These are phyloP conservation scores for Athelia sp. DNA, from an alignment of 1,284 basidiomycete species.

Conservation along the genomic window DNA sequence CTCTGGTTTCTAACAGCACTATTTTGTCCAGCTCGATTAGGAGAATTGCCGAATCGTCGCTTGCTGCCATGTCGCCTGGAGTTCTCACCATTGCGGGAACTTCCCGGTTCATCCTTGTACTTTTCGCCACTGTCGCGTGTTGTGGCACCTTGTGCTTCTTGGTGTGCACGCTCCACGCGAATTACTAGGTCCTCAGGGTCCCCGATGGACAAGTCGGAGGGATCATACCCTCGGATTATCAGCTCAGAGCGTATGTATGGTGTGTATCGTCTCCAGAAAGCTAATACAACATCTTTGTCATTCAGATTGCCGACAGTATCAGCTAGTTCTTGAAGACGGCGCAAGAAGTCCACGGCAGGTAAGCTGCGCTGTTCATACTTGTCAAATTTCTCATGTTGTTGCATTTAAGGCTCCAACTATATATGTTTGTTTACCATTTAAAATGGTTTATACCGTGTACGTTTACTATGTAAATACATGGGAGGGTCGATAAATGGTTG, in stretches of 20 bases:
- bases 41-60: no score
- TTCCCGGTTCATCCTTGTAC: no score
- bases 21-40: no score
- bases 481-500: no score
- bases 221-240: background rate
- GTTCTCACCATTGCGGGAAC: no score
- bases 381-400: slow-evolving; percentile 4
- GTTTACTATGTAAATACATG: no score
- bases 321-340: background rate
- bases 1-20: no score
- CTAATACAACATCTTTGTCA: background rate
- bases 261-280: slow-evolving; percentile 4
- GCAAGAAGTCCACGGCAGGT: background rate
- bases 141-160: background rate
- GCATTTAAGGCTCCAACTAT: no score
- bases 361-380: background rate
- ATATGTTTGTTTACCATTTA: no score
- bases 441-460: no score
- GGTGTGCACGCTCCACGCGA: background rate
- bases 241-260: background rate
- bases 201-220: background rate
- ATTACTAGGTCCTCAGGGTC: background rate
- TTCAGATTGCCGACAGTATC: slow-evolving; percentile 4
- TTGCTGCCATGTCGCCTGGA: no score
- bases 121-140: no score